Percentiles rank a stretch among this genome's conserved stretches.
Evolutionary conservation across 345 rosid species (phyloP).

Genomic region (Hypericum androsaemum): DNA sequence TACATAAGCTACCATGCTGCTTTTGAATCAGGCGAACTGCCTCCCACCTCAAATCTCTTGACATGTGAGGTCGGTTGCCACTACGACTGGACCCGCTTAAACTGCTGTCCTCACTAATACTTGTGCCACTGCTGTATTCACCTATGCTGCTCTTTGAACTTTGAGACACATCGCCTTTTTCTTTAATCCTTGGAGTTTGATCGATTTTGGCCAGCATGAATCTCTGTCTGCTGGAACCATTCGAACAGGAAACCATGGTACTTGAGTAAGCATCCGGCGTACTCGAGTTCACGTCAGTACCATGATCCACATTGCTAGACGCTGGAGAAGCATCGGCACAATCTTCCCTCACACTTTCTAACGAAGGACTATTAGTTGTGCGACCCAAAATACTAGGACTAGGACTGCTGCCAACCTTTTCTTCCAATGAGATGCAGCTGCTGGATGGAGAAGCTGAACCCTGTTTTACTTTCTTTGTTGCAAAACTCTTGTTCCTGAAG

Average conservation of each 20-base stretch:
- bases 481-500: slow-evolving; percentile 42
- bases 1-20: slow-evolving; percentile 48
- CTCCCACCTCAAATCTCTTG: slow-evolving; percentile 67
- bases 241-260: slow-evolving; percentile 24
- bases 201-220: slow-evolving; percentile 29
- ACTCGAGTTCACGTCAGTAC: slow-evolving; percentile 29
- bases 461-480: slow-evolving; percentile 44
- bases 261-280: slow-evolving; percentile 24
- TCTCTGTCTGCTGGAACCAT: slow-evolving; percentile 20
- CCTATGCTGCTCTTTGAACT: slow-evolving; percentile 81
- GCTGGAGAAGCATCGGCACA: slow-evolving; percentile 24
- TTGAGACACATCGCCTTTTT: slow-evolving; percentile 60
- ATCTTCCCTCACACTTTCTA: slow-evolving; percentile 27
- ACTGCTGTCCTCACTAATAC: slow-evolving; percentile 47
- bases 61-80: slow-evolving; percentile 70
- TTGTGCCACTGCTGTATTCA: slow-evolving; percentile 55
- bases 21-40: slow-evolving; percentile 44
- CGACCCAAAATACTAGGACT: slow-evolving; percentile 25
- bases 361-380: slow-evolving; percentile 9
- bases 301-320: slow-evolving; percentile 25
- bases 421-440: slow-evolving; percentile 20
- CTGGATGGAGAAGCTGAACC: slow-evolving; percentile 23
- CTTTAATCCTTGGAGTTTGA: slow-evolving; percentile 44
- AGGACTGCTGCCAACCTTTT: slow-evolving; percentile 19
- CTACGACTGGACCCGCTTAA: slow-evolving; percentile 42